Conservation (phyloP, 2,329 filamentous ascomycete species). For the Emericellopsis atlantica region DNA sequence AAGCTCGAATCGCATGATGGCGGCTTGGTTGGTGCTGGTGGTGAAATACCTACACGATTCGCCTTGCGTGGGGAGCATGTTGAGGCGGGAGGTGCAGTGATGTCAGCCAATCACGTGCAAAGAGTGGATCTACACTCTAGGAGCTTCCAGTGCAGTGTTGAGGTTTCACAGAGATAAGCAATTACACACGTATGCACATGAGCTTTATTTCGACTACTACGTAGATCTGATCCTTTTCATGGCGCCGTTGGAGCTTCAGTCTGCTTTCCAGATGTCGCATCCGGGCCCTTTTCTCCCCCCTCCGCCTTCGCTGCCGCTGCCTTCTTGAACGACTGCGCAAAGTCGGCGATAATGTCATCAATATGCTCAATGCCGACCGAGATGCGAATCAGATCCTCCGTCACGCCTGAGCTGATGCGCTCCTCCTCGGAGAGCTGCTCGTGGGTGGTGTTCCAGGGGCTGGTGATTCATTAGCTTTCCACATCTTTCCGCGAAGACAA, state of each 20-base stretch:
- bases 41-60: not conserved
- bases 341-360: slow-evolving; percentile 92
- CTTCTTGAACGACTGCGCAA: slow-evolving; percentile 75
- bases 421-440: slow-evolving; percentile 81
- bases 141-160: too few relatives aligned
- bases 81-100: too few relatives aligned
- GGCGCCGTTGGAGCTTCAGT: slow-evolving; percentile 20
- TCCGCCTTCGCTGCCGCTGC: slow-evolving; percentile 31
- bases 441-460: slow-evolving; percentile 87
- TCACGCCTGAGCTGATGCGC: slow-evolving; percentile 68
- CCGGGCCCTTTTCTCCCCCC: slow-evolving; percentile 3
- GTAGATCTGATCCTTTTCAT: slow-evolving; percentile 6
- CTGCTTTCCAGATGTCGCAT: slow-evolving; percentile 16
- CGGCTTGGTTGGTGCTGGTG: not conserved
- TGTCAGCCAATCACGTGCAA: too few relatives aligned
- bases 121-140: too few relatives aligned
- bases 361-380: slow-evolving; percentile 95
- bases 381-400: slow-evolving; percentile 84
- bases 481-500: not conserved
- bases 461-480: slow-evolving; percentile 5
- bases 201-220: too few relatives aligned
- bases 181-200: too few relatives aligned
- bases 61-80: too few relatives aligned
- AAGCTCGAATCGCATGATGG: slow-evolving; percentile 22
- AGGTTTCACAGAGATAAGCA: too few relatives aligned